Base-by-base conservation (phyloP, 2,329 filamentous ascomycete genomes). In the Fusarium lateritium region DNA sequence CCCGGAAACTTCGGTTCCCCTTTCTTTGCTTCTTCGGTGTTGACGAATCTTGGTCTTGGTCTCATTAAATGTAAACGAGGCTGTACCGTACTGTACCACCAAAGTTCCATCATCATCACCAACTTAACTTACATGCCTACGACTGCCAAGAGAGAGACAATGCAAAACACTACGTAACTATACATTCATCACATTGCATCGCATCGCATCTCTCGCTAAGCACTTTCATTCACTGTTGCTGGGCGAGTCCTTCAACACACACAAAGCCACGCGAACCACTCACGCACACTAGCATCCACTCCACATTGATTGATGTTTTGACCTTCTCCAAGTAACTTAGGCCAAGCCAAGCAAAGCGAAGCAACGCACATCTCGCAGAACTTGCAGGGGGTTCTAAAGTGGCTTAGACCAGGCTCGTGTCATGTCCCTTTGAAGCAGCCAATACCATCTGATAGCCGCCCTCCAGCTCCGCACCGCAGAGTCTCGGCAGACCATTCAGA, bases 321-420 rank as follows among this genome's bases (percentile, higher is more conserved):
- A 64, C 61, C 52, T 64, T 40, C 58, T 36, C 49, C 56, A 19
- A 15, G 34, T 24, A 24, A 24, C 24, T 24, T 24, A 31, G 28
- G 28, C 28, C 28, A 28, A 28, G 26, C 33, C 13, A 34, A 34
- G 33, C 38, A 63, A 28, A 28, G 26, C 26, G 10, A 28, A 28
- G 26, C 26, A 28, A 28, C 26, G 9, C 26, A 28, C 26, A 28
- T 28, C 36, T n/a, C 11, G 38, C n/a, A 40, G 13, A 40, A 22
- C 43, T 50, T 58, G 34, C 60, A 43, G 45, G 62, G 62, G 53
- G 33, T 47, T 19, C 31, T 39, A 22, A 65, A 68, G 65, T 68
- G 65, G 65, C 65, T 68, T 68, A 68, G 65, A 65, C 52, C 56
- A 56, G 69, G 69, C 59, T 67, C 60, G 68, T 73, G 71, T 67